phyloP scores from a whole-genome alignment of 1,139 yeast species.

The Meyerozyma smithsonii region DNA sequence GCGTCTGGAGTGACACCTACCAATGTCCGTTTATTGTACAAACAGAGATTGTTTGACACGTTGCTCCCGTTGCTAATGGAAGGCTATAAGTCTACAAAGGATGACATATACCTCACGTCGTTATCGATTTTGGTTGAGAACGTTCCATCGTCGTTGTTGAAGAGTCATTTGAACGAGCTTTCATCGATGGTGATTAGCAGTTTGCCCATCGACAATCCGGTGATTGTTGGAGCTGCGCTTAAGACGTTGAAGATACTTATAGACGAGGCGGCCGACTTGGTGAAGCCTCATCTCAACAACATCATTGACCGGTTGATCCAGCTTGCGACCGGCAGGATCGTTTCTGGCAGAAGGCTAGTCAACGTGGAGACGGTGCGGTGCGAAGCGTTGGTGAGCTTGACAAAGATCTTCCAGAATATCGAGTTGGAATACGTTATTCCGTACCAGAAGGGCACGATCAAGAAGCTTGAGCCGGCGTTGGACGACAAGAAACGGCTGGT shows the following conservation, averaged over 20 bases:
- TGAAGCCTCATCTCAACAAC: constrained; percentile 49
- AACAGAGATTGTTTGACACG: constrained; percentile 68
- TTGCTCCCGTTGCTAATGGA: constrained; percentile 46
- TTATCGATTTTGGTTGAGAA: constrained; percentile 64
- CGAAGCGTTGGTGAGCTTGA: constrained; percentile 53
- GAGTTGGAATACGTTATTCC: constrained; percentile 43
- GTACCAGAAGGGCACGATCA: constrained; percentile 48
- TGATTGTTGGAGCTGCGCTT: constrained; percentile 58
- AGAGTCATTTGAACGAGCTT: constrained; percentile 56
- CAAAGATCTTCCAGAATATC: constrained; percentile 37
- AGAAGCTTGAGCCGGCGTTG: constrained; percentile 45
- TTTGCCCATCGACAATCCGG: constrained; percentile 40
- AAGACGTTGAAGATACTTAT: constrained; percentile 50
- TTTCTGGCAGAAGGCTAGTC: constrained; percentile 17
- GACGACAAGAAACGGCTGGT: constrained; percentile 76
- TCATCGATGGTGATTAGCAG: constrained; percentile 72
- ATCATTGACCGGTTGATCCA: constrained; percentile 53
- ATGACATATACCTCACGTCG: constrained; percentile 51
- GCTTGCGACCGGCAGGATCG: constrained; percentile 22
- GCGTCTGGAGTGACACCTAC: constrained; percentile 31
- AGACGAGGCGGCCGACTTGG: constrained; percentile 43
- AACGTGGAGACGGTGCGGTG: constrained; percentile 47
- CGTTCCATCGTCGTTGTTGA: constrained; percentile 56
- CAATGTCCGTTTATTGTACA: constrained; percentile 62
- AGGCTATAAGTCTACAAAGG: constrained; percentile 21